These are phyloP conservation scores for Cercophora newfieldiana DNA, from an alignment of 495 filamentous ascomycete genomes.

Conservation along the genomic window DNA sequence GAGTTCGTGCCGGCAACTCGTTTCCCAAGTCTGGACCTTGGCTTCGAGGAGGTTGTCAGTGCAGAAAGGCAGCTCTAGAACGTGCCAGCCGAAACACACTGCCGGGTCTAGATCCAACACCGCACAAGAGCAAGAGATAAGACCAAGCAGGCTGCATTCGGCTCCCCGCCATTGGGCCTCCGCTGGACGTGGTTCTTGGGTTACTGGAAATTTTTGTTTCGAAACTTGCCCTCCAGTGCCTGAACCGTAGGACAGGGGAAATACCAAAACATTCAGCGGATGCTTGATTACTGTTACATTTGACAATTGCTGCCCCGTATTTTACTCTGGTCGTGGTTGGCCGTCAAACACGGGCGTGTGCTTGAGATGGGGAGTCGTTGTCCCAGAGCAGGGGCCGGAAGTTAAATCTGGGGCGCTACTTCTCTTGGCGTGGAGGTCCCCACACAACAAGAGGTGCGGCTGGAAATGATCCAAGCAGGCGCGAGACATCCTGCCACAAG, in stretches of 20 bases:
- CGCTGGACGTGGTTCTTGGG: neutral
- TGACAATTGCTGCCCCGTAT: too few species aligned
- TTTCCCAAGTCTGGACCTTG: too few species aligned
- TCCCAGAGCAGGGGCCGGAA: neutral
- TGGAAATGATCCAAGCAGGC: constrained; percentile 14
- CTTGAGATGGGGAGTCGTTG: neutral
- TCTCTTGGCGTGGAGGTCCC: constrained; percentile 26
- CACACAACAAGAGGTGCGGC: constrained; percentile 14
- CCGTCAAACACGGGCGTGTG: too few species aligned
- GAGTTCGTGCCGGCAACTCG: too few species aligned
- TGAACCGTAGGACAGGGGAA: too few species aligned
- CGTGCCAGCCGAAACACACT: neutral
- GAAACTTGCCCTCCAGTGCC: too few species aligned
- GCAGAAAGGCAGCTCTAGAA: neutral
- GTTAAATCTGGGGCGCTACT: constrained; percentile 7
- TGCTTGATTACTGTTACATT: too few species aligned
- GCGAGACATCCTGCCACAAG: neutral
- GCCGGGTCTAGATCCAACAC: neutral
- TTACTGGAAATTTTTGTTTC: too few species aligned
- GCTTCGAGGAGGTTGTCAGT: too few species aligned
- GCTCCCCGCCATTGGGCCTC: neutral
- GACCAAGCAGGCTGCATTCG: neutral
- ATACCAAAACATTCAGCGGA: too few species aligned
- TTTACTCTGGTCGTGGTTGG: too few species aligned
- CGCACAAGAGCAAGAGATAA: neutral